Evolutionary conservation across 768 basidiomycete species (phyloP), one percentile per base, ranked within the genome.

Genomic region (Termitomyces sp.): DNA sequence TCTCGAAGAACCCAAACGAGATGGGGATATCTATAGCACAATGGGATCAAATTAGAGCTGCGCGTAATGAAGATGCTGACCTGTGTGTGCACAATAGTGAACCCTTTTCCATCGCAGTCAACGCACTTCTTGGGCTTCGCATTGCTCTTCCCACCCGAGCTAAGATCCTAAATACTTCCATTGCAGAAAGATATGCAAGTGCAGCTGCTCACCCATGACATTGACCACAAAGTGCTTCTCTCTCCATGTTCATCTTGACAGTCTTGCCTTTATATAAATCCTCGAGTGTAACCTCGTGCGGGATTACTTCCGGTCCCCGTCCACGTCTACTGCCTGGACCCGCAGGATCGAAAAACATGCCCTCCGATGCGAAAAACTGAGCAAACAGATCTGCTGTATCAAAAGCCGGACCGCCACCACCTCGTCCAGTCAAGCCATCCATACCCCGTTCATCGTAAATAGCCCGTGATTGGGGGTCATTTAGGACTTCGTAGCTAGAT

Each of bases 251-350:
- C 76, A 98, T 85, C 68, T 87, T 90, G 56, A 94, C 87, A 10
- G 80, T 82, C 72, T 94, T 95, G 31, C 95, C 96, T 56, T 88
- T 90, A 72, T 93, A 98, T 22, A 95, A 75, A 69, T 98, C 95
- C 71, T 97, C 95, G 31, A 98, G 78, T 5, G 90, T 88, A 53
- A 96, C 90, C 41, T 91, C 80, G 68, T 95, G 89, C 4, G 86
- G 83, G 61, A 93, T 85, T 46, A 86, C 76, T 22, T 94, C 86
- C 63, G 88, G 79, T 16, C 88, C 88, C 64, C 83, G 85, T 14
- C 75, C 75, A 61, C 81, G 73, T 59, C 76, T 68, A 14, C 70
- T 69, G 32, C 79, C 80, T 51, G 84, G 79, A 46, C 80, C 84
- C 65, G 89, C 63, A 6, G 65, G 89, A 54, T 83, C 80, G 65